phyloP scores from a whole-genome alignment of 1,284 basidiomycete species.

The Lentinula novae-zelandiae region DNA sequence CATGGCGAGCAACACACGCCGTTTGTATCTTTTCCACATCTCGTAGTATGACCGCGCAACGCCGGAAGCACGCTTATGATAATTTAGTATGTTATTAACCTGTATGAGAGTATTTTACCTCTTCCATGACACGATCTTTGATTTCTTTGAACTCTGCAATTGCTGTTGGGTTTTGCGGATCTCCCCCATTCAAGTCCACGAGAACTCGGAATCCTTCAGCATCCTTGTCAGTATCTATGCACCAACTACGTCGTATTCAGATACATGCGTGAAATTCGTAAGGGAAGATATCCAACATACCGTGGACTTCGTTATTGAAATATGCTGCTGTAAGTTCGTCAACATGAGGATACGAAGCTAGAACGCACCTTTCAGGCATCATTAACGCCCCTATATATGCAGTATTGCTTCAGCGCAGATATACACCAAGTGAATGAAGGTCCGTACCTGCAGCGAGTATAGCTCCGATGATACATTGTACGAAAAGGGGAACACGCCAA shows the following conservation, averaged over 20 bases:
- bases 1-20: conserved; percentile 93
- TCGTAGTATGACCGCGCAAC: conserved; percentile 78
- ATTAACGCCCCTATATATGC: conserved; percentile 48
- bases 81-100: background rate
- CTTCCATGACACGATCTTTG: conserved; percentile 80
- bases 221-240: conserved; percentile 89
- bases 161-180: conserved; percentile 71
- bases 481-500: conserved; percentile 82
- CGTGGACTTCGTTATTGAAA: conserved; percentile 49
- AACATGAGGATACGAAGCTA: background rate
- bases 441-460: conserved; percentile 74
- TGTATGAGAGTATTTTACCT: conserved; percentile 45
- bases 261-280: background rate
- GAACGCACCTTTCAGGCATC: conserved; percentile 71
- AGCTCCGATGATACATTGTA: conserved; percentile 87
- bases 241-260: conserved; percentile 56
- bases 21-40: conserved; percentile 89
- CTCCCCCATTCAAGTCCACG: conserved; percentile 86
- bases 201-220: conserved; percentile 85
- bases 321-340: background rate
- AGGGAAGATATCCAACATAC: conserved; percentile 31
- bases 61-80: conserved; percentile 59
- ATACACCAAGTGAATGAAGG: background rate
- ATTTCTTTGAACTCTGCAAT: conserved; percentile 91
- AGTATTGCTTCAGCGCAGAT: background rate